phyloP scores from a whole-genome alignment of 1,284 basidiomycete genomes.

The Ganoderma resinaceum region DNA sequence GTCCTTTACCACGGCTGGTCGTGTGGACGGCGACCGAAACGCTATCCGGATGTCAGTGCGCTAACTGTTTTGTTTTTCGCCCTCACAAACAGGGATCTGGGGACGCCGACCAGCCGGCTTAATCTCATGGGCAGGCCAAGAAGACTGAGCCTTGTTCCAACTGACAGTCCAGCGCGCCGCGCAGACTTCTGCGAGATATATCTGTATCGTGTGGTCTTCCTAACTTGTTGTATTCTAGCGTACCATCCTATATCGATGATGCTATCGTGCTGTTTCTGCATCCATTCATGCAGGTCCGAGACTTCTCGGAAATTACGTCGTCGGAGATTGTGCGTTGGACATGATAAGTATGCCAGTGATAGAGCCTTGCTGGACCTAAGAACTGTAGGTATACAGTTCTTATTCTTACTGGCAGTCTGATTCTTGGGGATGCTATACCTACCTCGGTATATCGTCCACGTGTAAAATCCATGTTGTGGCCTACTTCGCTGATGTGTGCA shows the following conservation, averaged over 20 bases:
- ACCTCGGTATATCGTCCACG: not conserved
- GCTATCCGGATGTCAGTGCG: not conserved
- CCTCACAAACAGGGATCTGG: conserved; percentile 31
- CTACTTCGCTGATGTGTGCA: no score
- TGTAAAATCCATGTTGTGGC: not conserved
- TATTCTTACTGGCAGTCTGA: not conserved
- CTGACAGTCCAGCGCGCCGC: not conserved
- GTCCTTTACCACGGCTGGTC: not conserved
- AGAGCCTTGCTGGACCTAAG: not conserved
- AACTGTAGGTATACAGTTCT: not conserved
- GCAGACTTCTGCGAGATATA: conserved; percentile 4
- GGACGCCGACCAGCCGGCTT: conserved; percentile 30
- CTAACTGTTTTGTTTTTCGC: not conserved
- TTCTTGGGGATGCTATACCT: not conserved
- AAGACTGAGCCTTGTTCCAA: not conserved
- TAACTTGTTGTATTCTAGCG: conserved; percentile 30
- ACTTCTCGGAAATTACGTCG: not conserved
- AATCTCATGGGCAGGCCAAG: not conserved
- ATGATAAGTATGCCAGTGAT: not conserved
- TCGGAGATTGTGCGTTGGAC: not conserved
- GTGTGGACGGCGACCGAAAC: not conserved
- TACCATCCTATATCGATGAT: conserved; percentile 8
- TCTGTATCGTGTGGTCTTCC: conserved; percentile 16
- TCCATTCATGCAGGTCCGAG: not conserved
- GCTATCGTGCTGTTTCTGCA: conserved; percentile 12